These are phyloP conservation scores for Aspergillus costaricaensis DNA, from an alignment of 2,329 filamentous ascomycete species.

Conservation along the genomic window DNA sequence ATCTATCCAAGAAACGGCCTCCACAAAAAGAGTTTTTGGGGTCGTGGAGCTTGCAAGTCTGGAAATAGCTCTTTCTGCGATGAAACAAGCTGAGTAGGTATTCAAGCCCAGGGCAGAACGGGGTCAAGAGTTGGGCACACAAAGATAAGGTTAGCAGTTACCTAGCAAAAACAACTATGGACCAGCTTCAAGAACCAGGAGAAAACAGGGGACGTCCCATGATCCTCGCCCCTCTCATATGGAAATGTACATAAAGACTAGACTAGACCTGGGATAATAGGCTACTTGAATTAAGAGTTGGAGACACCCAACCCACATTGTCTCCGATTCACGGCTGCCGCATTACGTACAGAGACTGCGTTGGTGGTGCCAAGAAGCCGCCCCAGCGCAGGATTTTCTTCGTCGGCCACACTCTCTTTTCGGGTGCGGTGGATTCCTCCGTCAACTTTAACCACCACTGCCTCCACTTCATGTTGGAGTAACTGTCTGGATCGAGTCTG, in stretches of 20 bases:
- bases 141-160: background rate
- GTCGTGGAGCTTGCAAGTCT: background rate
- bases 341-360: constrained; percentile 4
- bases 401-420: background rate
- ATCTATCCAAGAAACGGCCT: background rate
- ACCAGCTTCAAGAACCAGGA: background rate
- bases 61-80: background rate
- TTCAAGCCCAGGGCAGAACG: background rate
- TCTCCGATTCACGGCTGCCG: constrained; percentile 7
- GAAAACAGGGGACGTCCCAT: background rate
- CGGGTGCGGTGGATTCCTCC: constrained; percentile 1
- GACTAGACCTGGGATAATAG: background rate
- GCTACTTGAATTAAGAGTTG: background rate
- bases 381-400: background rate
- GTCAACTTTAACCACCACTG: background rate
- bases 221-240: background rate
- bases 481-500: background rate
- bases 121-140: background rate
- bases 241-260: background rate
- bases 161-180: too few relatives aligned
- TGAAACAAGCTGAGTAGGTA: background rate
- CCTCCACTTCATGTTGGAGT: constrained; percentile 1
- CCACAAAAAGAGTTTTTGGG: background rate
- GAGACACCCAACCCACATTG: background rate
- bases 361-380: background rate